Percentiles rank a stretch among this genome's conserved stretches.
These are phyloP conservation scores for Microbotryum silenes-acaulis DNA, from an alignment of 1,284 basidiomycete species.

Conservation along the genomic window DNA sequence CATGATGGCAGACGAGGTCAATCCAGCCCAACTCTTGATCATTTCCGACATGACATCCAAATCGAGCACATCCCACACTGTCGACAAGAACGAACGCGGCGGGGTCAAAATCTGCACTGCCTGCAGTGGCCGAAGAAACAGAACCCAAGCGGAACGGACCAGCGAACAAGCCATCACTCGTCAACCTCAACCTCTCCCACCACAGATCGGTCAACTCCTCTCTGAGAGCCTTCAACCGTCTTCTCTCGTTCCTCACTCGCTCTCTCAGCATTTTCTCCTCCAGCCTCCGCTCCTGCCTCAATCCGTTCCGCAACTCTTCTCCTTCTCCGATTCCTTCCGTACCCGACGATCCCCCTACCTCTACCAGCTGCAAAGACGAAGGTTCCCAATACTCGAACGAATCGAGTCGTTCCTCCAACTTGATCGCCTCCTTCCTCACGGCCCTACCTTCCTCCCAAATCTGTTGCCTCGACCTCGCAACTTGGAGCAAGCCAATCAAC, in stretches of 20 bases:
- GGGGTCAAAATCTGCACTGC: no score
- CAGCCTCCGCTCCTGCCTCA: not conserved
- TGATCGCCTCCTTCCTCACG: not conserved
- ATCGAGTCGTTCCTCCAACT: conserved; percentile 9
- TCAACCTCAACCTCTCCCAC: conserved; percentile 14
- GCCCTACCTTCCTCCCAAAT: not conserved
- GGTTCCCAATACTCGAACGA: conserved; percentile 17
- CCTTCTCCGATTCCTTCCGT: not conserved
- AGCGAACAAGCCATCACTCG: conserved; percentile 17
- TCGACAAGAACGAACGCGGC: not conserved
- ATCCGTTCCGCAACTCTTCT: not conserved
- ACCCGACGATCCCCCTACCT: no score
- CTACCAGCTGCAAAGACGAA: not conserved
- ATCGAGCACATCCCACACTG: conserved; percentile 24
- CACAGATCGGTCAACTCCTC: conserved; percentile 6
- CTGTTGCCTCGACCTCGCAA: not conserved
- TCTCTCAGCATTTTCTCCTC: conserved; percentile 6
- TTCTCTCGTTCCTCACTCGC: conserved; percentile 3
- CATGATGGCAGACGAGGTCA: conserved; percentile 1
- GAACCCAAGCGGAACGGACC: conserved; percentile 1
- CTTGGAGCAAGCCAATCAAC: not conserved
- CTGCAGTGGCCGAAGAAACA: no score
- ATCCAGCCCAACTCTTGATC: not conserved
- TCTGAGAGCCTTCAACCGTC: not conserved
- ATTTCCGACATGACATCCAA: conserved; percentile 2